Evolutionary conservation across 2,329 filamentous ascomycete species (phyloP).

Genomic region (Verticillium nonalfalfae): DNA sequence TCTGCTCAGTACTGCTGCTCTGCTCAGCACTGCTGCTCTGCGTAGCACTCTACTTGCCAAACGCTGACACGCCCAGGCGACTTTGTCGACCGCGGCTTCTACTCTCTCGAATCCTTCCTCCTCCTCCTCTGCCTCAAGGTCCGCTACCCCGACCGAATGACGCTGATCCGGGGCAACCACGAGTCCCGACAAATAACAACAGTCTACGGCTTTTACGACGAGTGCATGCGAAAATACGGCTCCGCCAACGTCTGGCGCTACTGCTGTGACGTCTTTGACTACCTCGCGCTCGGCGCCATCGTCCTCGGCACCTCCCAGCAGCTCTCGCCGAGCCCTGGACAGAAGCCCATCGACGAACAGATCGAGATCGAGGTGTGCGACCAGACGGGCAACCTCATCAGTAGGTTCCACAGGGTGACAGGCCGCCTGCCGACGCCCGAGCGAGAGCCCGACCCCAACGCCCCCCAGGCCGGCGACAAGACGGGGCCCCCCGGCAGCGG

Average conservation of each 20-base stretch:
- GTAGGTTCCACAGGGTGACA: slow-evolving; percentile 53
- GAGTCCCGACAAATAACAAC: slow-evolving; percentile 96
- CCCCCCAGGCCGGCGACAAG: slow-evolving; percentile 29
- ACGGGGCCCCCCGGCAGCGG: slow-evolving; percentile 74
- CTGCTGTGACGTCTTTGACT: slow-evolving; percentile 97
- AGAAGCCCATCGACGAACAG: slow-evolving; percentile 57
- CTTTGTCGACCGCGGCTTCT: slow-evolving; percentile 97
- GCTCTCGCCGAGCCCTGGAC: slow-evolving; percentile 38
- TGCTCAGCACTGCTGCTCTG: not conserved
- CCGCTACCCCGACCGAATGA: slow-evolving; percentile 94
- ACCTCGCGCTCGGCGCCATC: slow-evolving; percentile 83
- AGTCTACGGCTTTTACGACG: slow-evolving; percentile 97
- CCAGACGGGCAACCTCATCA: slow-evolving; percentile 72
- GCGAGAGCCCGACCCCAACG: not conserved
- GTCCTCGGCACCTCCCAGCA: slow-evolving; percentile 78
- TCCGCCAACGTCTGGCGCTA: slow-evolving; percentile 96
- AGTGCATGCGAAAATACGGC: slow-evolving; percentile 92
- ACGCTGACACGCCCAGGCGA: slow-evolving; percentile 54
- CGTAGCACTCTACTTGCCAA: too few species aligned
- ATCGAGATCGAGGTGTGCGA: slow-evolving; percentile 93
- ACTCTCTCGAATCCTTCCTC: slow-evolving; percentile 93
- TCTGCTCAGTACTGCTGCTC: slow-evolving; percentile 14
- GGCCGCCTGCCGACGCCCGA: slow-evolving; percentile 20
- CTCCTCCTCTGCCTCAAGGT: slow-evolving; percentile 95
- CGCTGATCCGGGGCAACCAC: slow-evolving; percentile 89